A percentile compares a stretch with the other conserved stretches of the same genome.
These are phyloP conservation scores for Endocalyx cinctus DNA, from an alignment of 2,329 filamentous ascomycete species.

Conservation along the genomic window DNA sequence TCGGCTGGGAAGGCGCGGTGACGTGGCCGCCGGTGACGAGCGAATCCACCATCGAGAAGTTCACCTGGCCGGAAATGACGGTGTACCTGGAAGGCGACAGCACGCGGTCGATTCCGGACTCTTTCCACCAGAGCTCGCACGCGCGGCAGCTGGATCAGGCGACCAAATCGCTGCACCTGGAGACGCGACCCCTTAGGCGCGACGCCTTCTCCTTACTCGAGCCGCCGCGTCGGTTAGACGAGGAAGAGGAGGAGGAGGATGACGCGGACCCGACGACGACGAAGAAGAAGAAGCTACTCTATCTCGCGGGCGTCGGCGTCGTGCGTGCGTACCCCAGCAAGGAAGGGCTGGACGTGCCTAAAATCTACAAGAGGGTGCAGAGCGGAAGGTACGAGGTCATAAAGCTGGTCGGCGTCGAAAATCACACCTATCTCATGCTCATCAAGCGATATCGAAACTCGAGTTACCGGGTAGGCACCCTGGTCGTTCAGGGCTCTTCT, in stretches of 20 bases:
- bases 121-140: constrained; percentile 2
- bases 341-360: constrained; percentile 5
- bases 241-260: too few relatives aligned
- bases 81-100: constrained; percentile 6
- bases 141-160: constrained; percentile 1
- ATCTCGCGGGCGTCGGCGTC: too few relatives aligned
- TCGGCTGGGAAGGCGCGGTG: constrained; percentile 11
- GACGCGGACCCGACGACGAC: too few relatives aligned
- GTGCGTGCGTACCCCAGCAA: constrained; percentile 11
- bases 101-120: constrained; percentile 1
- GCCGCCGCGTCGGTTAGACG: too few relatives aligned
- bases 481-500: too few relatives aligned
- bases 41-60: constrained; percentile 3
- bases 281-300: too few relatives aligned
- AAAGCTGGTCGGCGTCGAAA: constrained; percentile 5
- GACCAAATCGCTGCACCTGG: constrained; percentile 8
- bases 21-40: constrained; percentile 6
- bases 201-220: constrained; percentile 5
- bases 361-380: constrained; percentile 9
- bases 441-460: constrained; percentile 7
- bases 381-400: constrained; percentile 9
- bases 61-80: constrained; percentile 2
- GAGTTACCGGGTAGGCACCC: constrained; percentile 10
- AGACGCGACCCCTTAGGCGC: constrained; percentile 3
- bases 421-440: constrained; percentile 10